Base-by-base conservation (phyloP, 164 flowering plant species). In the Euptelea pleiosperma region DNA sequence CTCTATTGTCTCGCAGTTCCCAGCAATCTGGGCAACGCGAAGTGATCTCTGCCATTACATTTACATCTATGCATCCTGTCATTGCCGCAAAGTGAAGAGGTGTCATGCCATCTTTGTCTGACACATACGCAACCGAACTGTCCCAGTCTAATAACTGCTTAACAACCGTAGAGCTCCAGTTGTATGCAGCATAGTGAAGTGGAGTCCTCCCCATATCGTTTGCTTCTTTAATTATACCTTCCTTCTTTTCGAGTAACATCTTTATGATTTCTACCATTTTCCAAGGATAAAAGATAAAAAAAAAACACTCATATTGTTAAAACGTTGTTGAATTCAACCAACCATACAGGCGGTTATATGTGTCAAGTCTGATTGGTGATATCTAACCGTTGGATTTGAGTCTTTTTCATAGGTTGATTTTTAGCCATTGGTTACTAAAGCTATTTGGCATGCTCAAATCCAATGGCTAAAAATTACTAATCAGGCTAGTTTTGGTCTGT, bases 151-250 rank as follows among this genome's bases (percentile, higher is more conserved):
- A 3, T 28, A 46, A n/a, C n/a, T n/a, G 24, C 31, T 46, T 2
- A 12, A 0, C 15, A 46, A 28, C 51, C 14, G 25, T 46, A 46
- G n/a, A n/a, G n/a, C n/a, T n/a, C n/a, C n/a, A n/a, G n/a, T n/a
- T n/a, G n/a, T n/a, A n/a, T 46, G 51, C 30, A 46, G 16, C 51
- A 46, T 46, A 46, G 51, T 46, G 51, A 25, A 46, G 51, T 46
- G 51, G 16, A 19, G 16, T 25, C 0, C 29, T 2, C n/a, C 51
- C 31, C 10, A 18, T 7, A 2, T 28, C 29, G 30, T 46, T 30
- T 1, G 14, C 51, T 2, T 12, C 51, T 46, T 3, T 46, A 1
- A 46, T 14, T 25, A 46, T 2, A 25, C 21, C n/a, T 11, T 1
- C 8, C 51, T 46, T 24, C 14, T 46, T 46, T n/a, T 46, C 18